Base-by-base conservation (phyloP, 2,329 filamentous ascomycete species). In the Colletotrichum incanum region DNA sequence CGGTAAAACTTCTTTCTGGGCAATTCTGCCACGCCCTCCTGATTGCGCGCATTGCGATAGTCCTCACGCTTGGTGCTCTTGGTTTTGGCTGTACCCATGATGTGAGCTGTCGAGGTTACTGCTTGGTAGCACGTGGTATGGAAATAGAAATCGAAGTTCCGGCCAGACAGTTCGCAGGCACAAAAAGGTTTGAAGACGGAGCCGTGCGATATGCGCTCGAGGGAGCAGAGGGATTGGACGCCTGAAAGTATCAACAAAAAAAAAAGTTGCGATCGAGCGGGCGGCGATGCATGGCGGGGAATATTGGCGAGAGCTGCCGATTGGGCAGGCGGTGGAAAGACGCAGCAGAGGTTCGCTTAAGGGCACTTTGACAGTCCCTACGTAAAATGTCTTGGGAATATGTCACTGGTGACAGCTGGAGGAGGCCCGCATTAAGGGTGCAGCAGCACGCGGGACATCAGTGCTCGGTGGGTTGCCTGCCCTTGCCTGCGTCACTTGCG, bases 1-100 rank as follows among this genome's bases (percentile, higher is more conserved):
- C 96, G 91, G 82, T 98, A 99, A 85, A 96, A 98, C 85, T 93
- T 96, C 87, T 99, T 99, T 83, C 94, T 93, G 12, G 96, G 96
- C 77, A 98, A 84, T 77, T 91, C 88, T 9, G 90, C 83, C 49
- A 84, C 83, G 28, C 83, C 86, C 78, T 88, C 86, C 74, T 88
- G 84, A 47, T 84, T 83, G 63, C 87, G 86, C 65, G 86, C 83
- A 67, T 86, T 86, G 76, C 89, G 90, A 79, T 93, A 93, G 71
- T 88, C 88, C 70, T 91, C 88, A 75, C 93, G 91, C 84, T 91
- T 92, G 77, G 90, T 87, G 71, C 86, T 87, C 80, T 93, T 93
- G 72, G 86, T 88, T 54, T 86, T 78, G 54, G 83, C 81, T 23
- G 80, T 81, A 34, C 80, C 78, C 86, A 87, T 87, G 23, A 58